Evolutionary conservation across 2,329 filamentous ascomycete species (phyloP), one percentile per base, ranked within the genome.

Genomic region (Biscogniauxia mediterranea): DNA sequence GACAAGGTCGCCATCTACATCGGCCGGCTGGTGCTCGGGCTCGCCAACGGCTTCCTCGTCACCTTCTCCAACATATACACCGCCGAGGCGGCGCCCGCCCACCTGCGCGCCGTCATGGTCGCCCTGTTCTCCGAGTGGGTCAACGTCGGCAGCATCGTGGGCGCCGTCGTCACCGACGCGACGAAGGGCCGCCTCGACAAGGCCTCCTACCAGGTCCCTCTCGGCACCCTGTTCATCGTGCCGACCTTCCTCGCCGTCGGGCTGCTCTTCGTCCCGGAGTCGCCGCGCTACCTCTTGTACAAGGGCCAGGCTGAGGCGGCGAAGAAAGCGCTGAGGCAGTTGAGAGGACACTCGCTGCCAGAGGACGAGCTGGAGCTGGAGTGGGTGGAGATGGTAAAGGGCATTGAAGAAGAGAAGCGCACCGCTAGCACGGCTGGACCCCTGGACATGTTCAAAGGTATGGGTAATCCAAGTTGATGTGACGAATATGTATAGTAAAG

Each of bases 81-180:
- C 8, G 78, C 79, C 17, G 82, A 85, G 64, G 77, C 75, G 3
- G 73, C 80, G 1, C 80, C 80, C 1, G 75, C 79, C 0, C 80
- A 82, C 65, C 72, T 81, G 32, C 75, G 82, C n/a, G 80, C 79
- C 54, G 75, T 83, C 3, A 79, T 79, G 68, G 78, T 80, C 1
- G 77, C 77, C 0, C 64, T 84, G 13, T 82, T 83, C 61, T 78
- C 77, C 0, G 79, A 80, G 62, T 82, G 79, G 75, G 79, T 82
- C 13, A 81, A 79, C 58, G 74, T 82, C 38, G 80, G 80, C 8
- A 77, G 74, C 59, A 78, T 82, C 26, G 67, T 83, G 49, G 81
- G 81, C 3, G 75, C 78, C 0, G 73, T 78, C 0, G 75, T 78
- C 9, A 77, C 78, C 17, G 80, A 81, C 53, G 75, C 70, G 38